A percentile compares a stretch with the other conserved stretches of the same genome.
These are phyloP conservation scores for Malus asiatica DNA, from an alignment of 306 rosid species.

Conservation along the genomic window DNA sequence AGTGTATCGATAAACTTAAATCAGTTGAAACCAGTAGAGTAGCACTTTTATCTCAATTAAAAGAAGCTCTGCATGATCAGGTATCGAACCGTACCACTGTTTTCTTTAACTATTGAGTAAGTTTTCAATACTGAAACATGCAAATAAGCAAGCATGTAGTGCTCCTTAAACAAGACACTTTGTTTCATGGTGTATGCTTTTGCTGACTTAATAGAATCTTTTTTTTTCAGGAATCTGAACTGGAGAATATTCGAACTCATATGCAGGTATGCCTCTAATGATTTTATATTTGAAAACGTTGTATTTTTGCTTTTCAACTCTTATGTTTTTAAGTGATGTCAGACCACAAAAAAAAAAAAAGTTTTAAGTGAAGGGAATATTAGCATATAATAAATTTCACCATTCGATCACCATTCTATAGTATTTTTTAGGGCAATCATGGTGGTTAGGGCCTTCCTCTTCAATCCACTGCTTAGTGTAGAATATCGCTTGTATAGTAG, in stretches of 20 bases:
- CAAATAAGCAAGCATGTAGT: background rate
- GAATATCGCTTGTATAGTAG: no score
- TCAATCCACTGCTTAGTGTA: no score
- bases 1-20: slow-evolving; percentile 67
- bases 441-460: no score
- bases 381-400: background rate
- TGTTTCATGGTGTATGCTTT: slow-evolving; percentile 1
- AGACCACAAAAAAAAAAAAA: background rate
- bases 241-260: slow-evolving; percentile 76
- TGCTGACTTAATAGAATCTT: slow-evolving; percentile 1
- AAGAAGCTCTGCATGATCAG: slow-evolving; percentile 82
- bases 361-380: background rate
- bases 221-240: slow-evolving; percentile 66
- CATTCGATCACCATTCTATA: background rate
- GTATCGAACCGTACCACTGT: slow-evolving; percentile 21
- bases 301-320: background rate
- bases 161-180: background rate
- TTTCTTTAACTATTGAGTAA: background rate
- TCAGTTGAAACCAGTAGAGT: slow-evolving; percentile 65
- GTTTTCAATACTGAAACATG: background rate
- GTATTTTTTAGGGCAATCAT: background rate
- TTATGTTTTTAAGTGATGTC: background rate
- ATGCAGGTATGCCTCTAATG: slow-evolving; percentile 60
- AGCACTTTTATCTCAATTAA: slow-evolving; percentile 72
- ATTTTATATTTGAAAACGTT: background rate